Percentiles rank a stretch among this genome's conserved stretches.
Conservation (phyloP, 2,329 filamentous ascomycete genomes). For the Cryphonectria radicalis region DNA sequence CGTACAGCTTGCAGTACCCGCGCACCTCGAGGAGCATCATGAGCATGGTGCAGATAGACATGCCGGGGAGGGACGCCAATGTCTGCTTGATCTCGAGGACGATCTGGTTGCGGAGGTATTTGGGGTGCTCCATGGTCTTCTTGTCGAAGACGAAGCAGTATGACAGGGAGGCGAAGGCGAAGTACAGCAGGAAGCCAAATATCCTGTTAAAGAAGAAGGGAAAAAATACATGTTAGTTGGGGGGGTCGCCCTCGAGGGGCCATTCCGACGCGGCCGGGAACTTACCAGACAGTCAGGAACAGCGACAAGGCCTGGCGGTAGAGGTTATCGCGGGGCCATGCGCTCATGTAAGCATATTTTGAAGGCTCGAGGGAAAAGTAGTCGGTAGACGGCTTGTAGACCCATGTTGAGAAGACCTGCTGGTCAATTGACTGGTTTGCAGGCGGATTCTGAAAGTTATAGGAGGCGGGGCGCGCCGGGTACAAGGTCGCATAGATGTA, state of each 20-base stretch:
- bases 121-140: conserved; percentile 83
- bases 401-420: conserved; percentile 62
- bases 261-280: neutral
- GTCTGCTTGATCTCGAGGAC: conserved; percentile 83
- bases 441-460: conserved; percentile 54
- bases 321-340: conserved; percentile 76
- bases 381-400: conserved; percentile 73
- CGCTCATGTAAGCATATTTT: conserved; percentile 78
- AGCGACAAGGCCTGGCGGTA: conserved; percentile 75
- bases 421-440: conserved; percentile 56
- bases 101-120: conserved; percentile 94
- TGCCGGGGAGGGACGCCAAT: conserved; percentile 75
- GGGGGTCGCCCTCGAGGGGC: neutral
- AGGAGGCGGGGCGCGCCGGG: conserved; percentile 61
- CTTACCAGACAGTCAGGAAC: conserved; percentile 85
- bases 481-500: conserved; percentile 73
- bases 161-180: conserved; percentile 78
- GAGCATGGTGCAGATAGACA: conserved; percentile 80
- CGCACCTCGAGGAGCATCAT: conserved; percentile 84
- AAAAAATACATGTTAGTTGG: neutral
- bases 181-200: conserved; percentile 85
- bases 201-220: conserved; percentile 58
- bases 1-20: conserved; percentile 87
- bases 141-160: conserved; percentile 94
- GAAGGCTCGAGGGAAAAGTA: conserved; percentile 73